Base-by-base conservation (phyloP, 306 rosid genomes). In the Pueraria montana region DNA sequence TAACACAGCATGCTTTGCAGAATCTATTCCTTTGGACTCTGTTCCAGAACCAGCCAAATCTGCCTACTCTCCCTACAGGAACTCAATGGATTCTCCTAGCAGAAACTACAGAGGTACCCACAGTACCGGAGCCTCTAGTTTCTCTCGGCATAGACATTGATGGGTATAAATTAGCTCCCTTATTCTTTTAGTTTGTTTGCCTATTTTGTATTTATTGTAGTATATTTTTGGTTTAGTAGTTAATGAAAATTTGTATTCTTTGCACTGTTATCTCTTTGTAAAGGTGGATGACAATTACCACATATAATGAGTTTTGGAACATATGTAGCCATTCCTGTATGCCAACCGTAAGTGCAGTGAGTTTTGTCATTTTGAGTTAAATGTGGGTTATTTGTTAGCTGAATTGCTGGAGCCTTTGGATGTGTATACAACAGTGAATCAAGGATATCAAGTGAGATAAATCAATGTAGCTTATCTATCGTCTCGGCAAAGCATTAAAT, bases 1-100 rank as follows among this genome's bases (percentile, higher is more conserved):
- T 81, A 96, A 96, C 88, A 92, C 98, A 7, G 98, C 99, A 34
- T 96, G 99, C 87, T 96, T 96, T 74, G 93, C 73, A 4, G 97
- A 91, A 87, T 84, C 97, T 12, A 83, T 86, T 86, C 95, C 98
- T 24, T 85, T 94, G 84, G 97, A 91, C 68, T 86, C 88, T 0
- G 89, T 92, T 74, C 95, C 99, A 0, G 97, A 92, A 79, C 86
- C 94, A 17, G 94, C 92, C 42, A 96, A 94, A 87, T 76, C 90
- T 9, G 92, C 95, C 10, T 93, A 92, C 88, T 52, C 93, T 66
- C 84, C 97, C 40, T 86, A 88, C 80, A 92, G 85, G 90, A 93
- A 87, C 38, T 34, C 95, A 24, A 20, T 88, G 64, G 95, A 91
- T 84, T 86, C 97, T 80, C 90, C 96, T 64, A 76, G 91, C 79